Base-by-base conservation (phyloP, 2,329 filamentous ascomycete species). In the Colletotrichum sublineola region DNA sequence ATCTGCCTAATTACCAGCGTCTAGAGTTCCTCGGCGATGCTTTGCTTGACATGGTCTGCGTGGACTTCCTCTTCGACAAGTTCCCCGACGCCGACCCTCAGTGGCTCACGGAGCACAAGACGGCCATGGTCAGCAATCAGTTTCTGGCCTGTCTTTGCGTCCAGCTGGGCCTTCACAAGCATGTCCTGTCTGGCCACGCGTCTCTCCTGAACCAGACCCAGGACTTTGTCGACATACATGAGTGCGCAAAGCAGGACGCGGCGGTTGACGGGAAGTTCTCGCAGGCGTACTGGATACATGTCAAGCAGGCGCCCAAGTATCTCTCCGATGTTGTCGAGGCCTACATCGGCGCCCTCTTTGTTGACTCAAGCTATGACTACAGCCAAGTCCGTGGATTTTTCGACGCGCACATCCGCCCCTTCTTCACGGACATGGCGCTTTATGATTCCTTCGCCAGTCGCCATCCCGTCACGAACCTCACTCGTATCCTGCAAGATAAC, bases 61-160 rank as follows among this genome's bases (percentile, higher is more conserved):
- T 98, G 67, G 93, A 95, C 76, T 91, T 94, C 76, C 86, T 99
- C 5, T 98, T 94, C 82, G 87, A 91, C 75, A 87, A 86, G 4
- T 94, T 93, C 76, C 94, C 95, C 0, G 85, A 89, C 63, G 93
- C 92, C 70, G 95, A 97, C 77, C 96, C 96, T 0, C 95, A 98
- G 80, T 98, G 96, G 96, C 86, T 99, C 71, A 98, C 96, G 0
- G 96, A 98, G 82, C 96, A 98, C 86, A 98, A 98, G 83, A 98
- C 97, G 91, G 94, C 95, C n/a, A 98, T 99, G 94, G 95, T 96
- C 0, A 96, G 94, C 65, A 99, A 99, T 83, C 95, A 95, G 73
- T 99, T 98, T 78, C 87, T 98, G 1, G 94, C 93, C 1, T 94
- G 91, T 24, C 85, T 98, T 3, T 93, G 93, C 71, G 94, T 97